Conservation (phyloP, 164 flowering plant genomes). For the Nymphaea colorata region DNA sequence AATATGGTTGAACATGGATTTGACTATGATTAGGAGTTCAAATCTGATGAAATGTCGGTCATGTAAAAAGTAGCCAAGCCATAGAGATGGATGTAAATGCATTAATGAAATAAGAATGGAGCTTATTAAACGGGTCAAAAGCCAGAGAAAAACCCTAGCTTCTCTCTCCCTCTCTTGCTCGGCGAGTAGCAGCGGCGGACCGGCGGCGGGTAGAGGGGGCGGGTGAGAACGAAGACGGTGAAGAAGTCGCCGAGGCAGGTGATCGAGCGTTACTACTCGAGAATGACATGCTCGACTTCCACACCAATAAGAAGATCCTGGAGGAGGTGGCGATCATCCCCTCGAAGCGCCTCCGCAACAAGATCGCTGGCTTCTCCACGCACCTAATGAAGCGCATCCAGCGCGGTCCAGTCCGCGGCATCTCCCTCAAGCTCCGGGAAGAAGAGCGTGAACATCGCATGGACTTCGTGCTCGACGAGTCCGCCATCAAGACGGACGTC, state of each 20-base stretch:
- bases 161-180: background rate
- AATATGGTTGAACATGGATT: too few relatives aligned
- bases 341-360: slow-evolving; percentile 67
- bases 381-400: slow-evolving; percentile 73
- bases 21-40: too few relatives aligned
- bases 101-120: too few relatives aligned
- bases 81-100: too few relatives aligned
- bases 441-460: slow-evolving; percentile 72
- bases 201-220: slow-evolving; percentile 27
- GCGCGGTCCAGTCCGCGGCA: slow-evolving; percentile 62
- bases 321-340: slow-evolving; percentile 76
- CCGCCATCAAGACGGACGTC: slow-evolving; percentile 43
- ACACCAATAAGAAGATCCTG: slow-evolving; percentile 69
- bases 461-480: slow-evolving; percentile 68
- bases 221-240: slow-evolving; percentile 70
- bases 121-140: too few relatives aligned
- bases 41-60: too few relatives aligned
- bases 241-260: slow-evolving; percentile 66
- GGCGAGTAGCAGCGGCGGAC: background rate
- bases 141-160: too few relatives aligned
- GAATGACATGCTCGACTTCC: slow-evolving; percentile 71
- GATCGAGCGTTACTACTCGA: slow-evolving; percentile 63
- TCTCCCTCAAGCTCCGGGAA: slow-evolving; percentile 70
- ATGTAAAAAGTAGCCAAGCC: too few relatives aligned
- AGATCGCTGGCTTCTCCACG: slow-evolving; percentile 76